phyloP scores from a whole-genome alignment of 2,329 filamentous ascomycete species.

The Ophiostoma fasciatum region DNA sequence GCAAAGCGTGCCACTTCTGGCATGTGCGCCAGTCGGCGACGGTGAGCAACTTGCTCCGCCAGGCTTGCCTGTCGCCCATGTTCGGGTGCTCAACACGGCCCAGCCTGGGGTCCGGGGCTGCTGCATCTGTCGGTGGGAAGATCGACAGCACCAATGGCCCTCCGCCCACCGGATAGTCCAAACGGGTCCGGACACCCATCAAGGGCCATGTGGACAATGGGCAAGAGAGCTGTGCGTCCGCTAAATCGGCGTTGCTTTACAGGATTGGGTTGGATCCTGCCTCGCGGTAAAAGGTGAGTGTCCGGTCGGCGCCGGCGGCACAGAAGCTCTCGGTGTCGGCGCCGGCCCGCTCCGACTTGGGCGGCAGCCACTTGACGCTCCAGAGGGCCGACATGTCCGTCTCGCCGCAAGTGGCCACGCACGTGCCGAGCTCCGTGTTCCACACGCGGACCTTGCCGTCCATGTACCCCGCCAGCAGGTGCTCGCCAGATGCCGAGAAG shows the following conservation, averaged over 20 bases:
- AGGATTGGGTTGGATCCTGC: conserved; percentile 26
- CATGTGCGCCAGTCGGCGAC: no score
- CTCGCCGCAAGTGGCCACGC: conserved; percentile 88
- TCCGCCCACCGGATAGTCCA: no score
- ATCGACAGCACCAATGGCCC: no score
- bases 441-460: conserved; percentile 95
- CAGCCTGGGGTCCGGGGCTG: no score
- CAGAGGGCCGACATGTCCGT: conserved; percentile 70
- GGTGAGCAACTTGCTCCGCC: no score
- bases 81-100: no score
- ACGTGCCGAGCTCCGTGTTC: conserved; percentile 70
- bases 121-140: no score
- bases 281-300: conserved; percentile 71
- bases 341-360: conserved; percentile 41
- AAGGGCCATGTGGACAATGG: no score
- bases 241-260: conserved; percentile 4
- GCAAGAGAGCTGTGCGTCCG: no score
- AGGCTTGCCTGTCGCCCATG: no score
- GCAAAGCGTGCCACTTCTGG: no score
- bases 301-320: conserved; percentile 61
- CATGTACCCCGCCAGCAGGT: conserved; percentile 71
- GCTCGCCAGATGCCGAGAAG: conserved; percentile 90
- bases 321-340: conserved; percentile 50
- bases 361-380: conserved; percentile 64
- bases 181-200: no score